phyloP scores from a whole-genome alignment of 805 yeast genomes.

The Lachancea mirantina region DNA sequence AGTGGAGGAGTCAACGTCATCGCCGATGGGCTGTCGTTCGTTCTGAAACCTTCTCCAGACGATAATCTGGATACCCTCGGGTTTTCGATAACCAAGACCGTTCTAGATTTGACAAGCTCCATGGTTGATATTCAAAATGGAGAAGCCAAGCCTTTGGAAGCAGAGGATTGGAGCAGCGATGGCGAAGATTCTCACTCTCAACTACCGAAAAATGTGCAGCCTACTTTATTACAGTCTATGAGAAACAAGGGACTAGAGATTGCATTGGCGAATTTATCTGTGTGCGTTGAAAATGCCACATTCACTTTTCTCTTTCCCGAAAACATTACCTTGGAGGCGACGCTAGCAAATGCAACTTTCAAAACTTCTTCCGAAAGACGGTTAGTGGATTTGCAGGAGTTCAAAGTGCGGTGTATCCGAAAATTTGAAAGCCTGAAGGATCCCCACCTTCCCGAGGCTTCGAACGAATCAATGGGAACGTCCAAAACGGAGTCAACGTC shows the following conservation, averaged over 20 bases:
- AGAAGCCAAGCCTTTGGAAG: conserved; percentile 9
- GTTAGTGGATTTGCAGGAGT: background rate
- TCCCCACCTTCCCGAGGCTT: no score
- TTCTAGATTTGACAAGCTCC: conserved; percentile 62
- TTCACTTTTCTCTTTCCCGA: conserved; percentile 45
- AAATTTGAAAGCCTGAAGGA: no score
- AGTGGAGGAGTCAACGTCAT: conserved; percentile 64
- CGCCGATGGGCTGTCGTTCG: conserved; percentile 48
- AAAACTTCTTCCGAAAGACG: conserved; percentile 3
- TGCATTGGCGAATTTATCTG: conserved; percentile 53
- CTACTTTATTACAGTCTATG: conserved; percentile 44
- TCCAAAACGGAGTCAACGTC: conserved; percentile 65
- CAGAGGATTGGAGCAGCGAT: conserved; percentile 14
- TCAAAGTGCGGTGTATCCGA: background rate
- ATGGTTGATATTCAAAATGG: conserved; percentile 33
- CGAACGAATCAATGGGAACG: no score
- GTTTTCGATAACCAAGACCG: conserved; percentile 61
- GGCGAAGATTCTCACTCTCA: conserved; percentile 13
- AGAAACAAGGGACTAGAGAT: conserved; percentile 60
- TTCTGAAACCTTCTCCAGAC: conserved; percentile 13
- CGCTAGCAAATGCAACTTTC: conserved; percentile 21
- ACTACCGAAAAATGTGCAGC: conserved; percentile 7
- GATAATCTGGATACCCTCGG: conserved; percentile 24
- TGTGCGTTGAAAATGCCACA: conserved; percentile 41
- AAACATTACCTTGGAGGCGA: conserved; percentile 28